A percentile compares a stretch with the other conserved stretches of the same genome.
Conservation (phyloP, 306 rosid genomes). For the Vachellia collinsii region DNA sequence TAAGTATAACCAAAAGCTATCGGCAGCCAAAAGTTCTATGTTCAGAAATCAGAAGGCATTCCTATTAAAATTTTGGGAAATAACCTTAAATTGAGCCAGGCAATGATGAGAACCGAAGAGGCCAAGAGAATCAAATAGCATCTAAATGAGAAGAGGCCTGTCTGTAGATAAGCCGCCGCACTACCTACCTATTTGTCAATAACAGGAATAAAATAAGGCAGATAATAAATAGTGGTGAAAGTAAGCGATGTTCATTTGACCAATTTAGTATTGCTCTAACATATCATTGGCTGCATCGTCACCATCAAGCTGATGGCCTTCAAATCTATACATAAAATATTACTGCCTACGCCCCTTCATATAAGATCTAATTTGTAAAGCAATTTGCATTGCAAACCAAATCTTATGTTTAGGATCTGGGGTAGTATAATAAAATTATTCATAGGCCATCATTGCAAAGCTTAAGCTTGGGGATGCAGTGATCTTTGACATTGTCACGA, state of each 20-base stretch:
- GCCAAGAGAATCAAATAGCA: constrained; percentile 63
- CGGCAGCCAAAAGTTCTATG: constrained; percentile 12
- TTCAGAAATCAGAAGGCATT: neutral
- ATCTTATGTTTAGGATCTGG: too few species aligned
- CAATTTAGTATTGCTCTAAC: neutral
- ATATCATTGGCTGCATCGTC: neutral
- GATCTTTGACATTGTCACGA: too few species aligned
- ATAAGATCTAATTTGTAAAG: too few species aligned
- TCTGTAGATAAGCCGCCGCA: constrained; percentile 80
- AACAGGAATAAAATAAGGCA: constrained; percentile 17
- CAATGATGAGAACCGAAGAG: constrained; percentile 79
- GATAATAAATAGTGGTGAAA: neutral
- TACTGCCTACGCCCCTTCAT: neutral
- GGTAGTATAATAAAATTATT: neutral
- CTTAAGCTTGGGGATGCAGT: neutral
- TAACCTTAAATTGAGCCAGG: constrained; percentile 90
- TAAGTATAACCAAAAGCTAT: neutral
- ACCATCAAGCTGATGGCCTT: neutral
- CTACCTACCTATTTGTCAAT: constrained; percentile 65
- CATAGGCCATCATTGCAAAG: neutral
- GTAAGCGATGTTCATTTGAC: neutral
- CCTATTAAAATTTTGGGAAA: neutral
- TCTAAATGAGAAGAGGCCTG: constrained; percentile 64
- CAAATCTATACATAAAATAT: neutral
- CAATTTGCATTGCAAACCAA: too few species aligned